Evolutionary conservation across 139 green algal genomes (phyloP).

Genomic region (Coccomyxa sp.): DNA sequence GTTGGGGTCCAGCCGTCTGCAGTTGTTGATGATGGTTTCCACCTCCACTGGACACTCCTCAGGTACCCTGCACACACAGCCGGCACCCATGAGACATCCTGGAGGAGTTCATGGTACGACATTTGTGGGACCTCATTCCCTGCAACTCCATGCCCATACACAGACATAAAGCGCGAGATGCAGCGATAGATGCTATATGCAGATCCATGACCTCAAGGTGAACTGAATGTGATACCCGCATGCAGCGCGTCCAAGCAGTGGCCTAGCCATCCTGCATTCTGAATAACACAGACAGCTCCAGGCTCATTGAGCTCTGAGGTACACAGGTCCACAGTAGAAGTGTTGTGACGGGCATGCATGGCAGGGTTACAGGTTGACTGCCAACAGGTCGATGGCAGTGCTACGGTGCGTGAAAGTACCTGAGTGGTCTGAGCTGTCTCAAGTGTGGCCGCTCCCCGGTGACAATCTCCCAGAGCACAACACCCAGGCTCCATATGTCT

Average conservation of each 20-base stretch:
- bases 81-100: neutral
- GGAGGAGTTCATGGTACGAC: neutral
- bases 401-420: neutral
- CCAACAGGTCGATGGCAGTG: neutral
- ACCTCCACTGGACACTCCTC: slow-evolving; percentile 35
- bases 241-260: too few species aligned
- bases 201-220: neutral
- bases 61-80: slow-evolving; percentile 10
- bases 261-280: too few species aligned
- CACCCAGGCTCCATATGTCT: slow-evolving; percentile 38
- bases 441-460: slow-evolving; percentile 37
- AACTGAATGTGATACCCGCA: neutral
- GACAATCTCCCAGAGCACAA: slow-evolving; percentile 42
- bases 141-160: neutral
- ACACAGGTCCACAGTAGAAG: neutral
- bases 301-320: neutral
- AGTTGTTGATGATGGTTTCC: slow-evolving; percentile 24
- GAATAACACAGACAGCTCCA: too few species aligned
- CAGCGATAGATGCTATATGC: neutral
- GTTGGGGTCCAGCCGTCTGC: slow-evolving; percentile 23
- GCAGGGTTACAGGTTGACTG: neutral
- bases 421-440: slow-evolving; percentile 25
- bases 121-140: too few species aligned
- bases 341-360: too few species aligned
- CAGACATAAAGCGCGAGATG: neutral